Percentiles rank a stretch among this genome's conserved stretches.
These are phyloP conservation scores for Talaromyces stipitatus DNA, from an alignment of 495 filamentous ascomycete species.

Conservation along the genomic window DNA sequence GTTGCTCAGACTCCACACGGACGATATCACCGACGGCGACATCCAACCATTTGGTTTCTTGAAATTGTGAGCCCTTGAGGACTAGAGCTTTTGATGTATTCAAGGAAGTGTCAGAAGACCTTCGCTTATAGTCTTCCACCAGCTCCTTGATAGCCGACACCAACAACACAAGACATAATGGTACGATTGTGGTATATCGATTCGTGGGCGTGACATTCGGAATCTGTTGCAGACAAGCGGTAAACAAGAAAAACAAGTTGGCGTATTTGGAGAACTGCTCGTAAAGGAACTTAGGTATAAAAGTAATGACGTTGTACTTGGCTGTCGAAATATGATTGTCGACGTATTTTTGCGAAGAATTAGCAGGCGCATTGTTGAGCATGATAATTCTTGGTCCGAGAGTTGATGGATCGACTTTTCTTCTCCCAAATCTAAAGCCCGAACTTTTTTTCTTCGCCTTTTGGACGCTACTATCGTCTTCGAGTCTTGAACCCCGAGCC, in stretches of 20 bases:
- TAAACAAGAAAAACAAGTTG: constrained; percentile 99
- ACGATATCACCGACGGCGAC: constrained; percentile 92
- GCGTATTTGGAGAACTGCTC: constrained; percentile 99
- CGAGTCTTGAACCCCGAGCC: constrained; percentile 35
- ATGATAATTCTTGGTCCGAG: constrained; percentile 89
- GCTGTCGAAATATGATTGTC: constrained; percentile 96
- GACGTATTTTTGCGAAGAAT: constrained; percentile 77
- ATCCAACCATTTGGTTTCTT: constrained; percentile 86
- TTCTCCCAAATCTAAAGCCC: constrained; percentile 82
- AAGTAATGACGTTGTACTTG: constrained; percentile 96
- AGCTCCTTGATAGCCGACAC: constrained; percentile 94
- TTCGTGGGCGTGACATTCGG: constrained; percentile 93
- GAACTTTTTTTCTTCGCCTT: constrained; percentile 47
- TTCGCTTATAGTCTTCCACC: constrained; percentile 89
- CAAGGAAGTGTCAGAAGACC: constrained; percentile 75
- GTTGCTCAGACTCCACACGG: constrained; percentile 88
- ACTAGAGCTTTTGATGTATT: constrained; percentile 86
- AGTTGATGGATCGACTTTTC: constrained; percentile 80
- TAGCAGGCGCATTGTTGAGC: constrained; percentile 95
- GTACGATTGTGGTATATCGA: constrained; percentile 90
- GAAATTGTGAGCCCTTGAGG: constrained; percentile 75
- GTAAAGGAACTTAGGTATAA: constrained; percentile 94
- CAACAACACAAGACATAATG: constrained; percentile 77
- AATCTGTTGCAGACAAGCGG: constrained; percentile 90
- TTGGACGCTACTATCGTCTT: constrained; percentile 21